Base-by-base conservation (phyloP, 495 filamentous ascomycete species). In the Schizothecium vesticola region DNA sequence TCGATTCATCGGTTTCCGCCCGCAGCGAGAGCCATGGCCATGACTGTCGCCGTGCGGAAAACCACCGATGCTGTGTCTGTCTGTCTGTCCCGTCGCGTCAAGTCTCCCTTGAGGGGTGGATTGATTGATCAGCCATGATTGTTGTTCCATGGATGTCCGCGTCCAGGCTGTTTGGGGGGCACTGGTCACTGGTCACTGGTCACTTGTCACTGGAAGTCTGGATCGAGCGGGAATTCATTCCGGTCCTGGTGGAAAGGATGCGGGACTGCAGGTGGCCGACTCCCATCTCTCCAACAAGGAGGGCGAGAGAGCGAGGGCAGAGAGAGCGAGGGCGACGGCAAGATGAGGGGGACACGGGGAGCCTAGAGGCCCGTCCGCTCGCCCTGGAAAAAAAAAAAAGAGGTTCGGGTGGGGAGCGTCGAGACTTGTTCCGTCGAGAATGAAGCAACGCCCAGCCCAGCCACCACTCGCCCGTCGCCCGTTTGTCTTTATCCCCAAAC, bases 401-500 rank as follows among this genome's bases (percentile, higher is more conserved):
- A n/a, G 43, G 43, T 51, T 51, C 43, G 43, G 43, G 43, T 51
- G 43, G 43, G 43, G 43, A n/a, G 43, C 43, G 43, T 51, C 43
- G 43, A 51, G 43, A 51, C 43, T 51, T 19, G 16, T n/a, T n/a
- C 43, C 43, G 43, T n/a, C 43, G 43, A 51, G 43, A 51, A 51
- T 51, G 43, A 51, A 51, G 43, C 21, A 64, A 24, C 19, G 43
- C 43, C 62, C 62, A 56, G 43, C 22, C 43, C 24, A 24, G 31
- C 62, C 43, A 36, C 62, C 62, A 28, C 36, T 43, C 16, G 16
- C 13, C 36, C 4, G 36, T 43, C 61, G 33, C 62, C 33, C 62
- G 36, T 64, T 63, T 33, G 25, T 24, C 24, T 51, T 51, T 59
- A 28, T 64, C 62, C 43, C 62, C 62, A 64, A 64, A 31, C 22